These are phyloP conservation scores for Hansenula lynferdii DNA, from an alignment of 1,139 yeast species.

Conservation along the genomic window DNA sequence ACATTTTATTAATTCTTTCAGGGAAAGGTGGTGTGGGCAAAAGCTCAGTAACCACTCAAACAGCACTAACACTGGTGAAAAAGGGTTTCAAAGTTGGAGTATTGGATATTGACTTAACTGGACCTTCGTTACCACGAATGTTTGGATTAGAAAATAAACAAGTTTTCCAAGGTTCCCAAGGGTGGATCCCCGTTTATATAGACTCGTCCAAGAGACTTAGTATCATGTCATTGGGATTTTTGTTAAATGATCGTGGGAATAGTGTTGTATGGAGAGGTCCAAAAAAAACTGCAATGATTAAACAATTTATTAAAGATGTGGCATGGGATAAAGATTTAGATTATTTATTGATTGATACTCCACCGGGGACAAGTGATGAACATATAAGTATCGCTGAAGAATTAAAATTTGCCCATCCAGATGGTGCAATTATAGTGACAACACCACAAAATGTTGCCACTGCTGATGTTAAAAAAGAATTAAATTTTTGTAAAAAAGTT, in stretches of 20 bases:
- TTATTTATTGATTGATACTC: slow-evolving; percentile 88
- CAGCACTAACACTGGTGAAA: slow-evolving; percentile 71
- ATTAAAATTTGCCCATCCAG: slow-evolving; percentile 69
- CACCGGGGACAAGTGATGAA: slow-evolving; percentile 98
- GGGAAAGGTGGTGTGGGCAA: slow-evolving; percentile 99
- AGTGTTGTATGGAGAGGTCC: slow-evolving; percentile 99
- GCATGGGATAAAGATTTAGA: slow-evolving; percentile 66
- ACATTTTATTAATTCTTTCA: slow-evolving; percentile 75
- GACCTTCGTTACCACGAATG: slow-evolving; percentile 96
- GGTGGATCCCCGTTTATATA: slow-evolving; percentile 83
- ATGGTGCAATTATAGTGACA: slow-evolving; percentile 92
- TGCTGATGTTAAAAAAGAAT: slow-evolving; percentile 90
- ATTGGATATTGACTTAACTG: slow-evolving; percentile 90
- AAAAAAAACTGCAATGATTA: slow-evolving; percentile 94
- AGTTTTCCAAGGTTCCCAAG: slow-evolving; percentile 75
- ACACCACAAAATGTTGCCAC: slow-evolving; percentile 95
- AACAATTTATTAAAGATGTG: slow-evolving; percentile 88
- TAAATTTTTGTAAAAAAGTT: slow-evolving; percentile 88
- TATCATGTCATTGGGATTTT: slow-evolving; percentile 86
- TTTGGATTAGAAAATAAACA: slow-evolving; percentile 82
- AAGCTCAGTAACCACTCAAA: slow-evolving; percentile 90
- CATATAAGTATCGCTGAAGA: slow-evolving; percentile 97
- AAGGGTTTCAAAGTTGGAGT: slow-evolving; percentile 84
- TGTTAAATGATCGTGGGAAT: slow-evolving; percentile 77
- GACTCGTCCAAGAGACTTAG: slow-evolving; percentile 31